phyloP scores from a whole-genome alignment of 169 alveolate species.

The Theileria equi region DNA sequence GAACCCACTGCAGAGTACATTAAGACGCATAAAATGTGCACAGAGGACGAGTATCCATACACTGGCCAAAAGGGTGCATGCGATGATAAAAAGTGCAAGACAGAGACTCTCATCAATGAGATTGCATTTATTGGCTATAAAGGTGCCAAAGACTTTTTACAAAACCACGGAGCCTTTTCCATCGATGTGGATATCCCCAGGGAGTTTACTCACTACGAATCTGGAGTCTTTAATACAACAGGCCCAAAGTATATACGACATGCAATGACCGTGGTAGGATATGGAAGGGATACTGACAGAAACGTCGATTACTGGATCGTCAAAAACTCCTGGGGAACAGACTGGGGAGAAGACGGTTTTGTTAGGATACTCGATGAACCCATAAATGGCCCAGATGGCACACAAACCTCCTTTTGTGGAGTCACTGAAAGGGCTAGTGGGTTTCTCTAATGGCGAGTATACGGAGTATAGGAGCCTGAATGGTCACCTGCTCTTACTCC shows the following conservation, averaged over 20 bases:
- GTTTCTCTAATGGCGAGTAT: too few relatives aligned
- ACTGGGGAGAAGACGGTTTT: constrained; percentile 84
- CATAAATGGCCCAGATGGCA: too few relatives aligned
- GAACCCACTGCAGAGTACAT: constrained; percentile 17
- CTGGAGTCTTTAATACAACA: constrained; percentile 64
- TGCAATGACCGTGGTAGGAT: constrained; percentile 76
- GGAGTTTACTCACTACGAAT: constrained; percentile 76
- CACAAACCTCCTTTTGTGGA: too few relatives aligned
- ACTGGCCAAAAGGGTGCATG: constrained; percentile 54
- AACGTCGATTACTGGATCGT: constrained; percentile 78
- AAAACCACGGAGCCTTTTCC: constrained; percentile 73
- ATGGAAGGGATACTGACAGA: constrained; percentile 59
- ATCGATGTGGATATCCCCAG: constrained; percentile 82
- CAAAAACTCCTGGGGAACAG: constrained; percentile 81
- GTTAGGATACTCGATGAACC: constrained; percentile 59
- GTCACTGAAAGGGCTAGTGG: too few relatives aligned
- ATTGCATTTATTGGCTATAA: constrained; percentile 1
- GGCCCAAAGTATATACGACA: constrained; percentile 63
- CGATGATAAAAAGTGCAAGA: constrained; percentile 9
- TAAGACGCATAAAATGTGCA: constrained; percentile 61
- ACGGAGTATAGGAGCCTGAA: too few relatives aligned
- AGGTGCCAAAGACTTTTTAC: constrained; percentile 50
- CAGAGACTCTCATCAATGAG: constrained; percentile 3
- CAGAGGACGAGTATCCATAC: constrained; percentile 73
- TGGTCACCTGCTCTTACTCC: too few relatives aligned